phyloP scores from a whole-genome alignment of 495 filamentous ascomycete genomes.

The Evansstolkia leycettana region DNA sequence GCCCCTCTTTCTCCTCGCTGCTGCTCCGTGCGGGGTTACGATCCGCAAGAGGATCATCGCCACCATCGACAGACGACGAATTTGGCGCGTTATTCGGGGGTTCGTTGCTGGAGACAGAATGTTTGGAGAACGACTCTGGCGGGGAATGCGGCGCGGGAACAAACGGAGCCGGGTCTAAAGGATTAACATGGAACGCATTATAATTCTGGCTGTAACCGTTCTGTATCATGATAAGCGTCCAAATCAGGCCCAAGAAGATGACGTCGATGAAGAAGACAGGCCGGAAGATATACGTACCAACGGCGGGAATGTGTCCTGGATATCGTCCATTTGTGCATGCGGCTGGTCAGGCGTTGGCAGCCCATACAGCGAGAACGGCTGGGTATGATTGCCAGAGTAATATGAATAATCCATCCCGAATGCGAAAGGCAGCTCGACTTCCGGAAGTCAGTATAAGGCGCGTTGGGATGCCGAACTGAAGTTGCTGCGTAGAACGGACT shows the following conservation, averaged over 20 bases:
- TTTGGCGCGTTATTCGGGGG: conserved; percentile 3
- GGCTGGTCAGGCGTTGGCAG: conserved; percentile 26
- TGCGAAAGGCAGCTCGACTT: conserved; percentile 1
- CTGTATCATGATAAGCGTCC: conserved; percentile 1
- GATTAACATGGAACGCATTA: conserved; percentile 25
- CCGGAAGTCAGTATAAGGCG: too few species aligned
- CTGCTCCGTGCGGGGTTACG: conserved; percentile 23
- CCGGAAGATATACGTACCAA: too few species aligned
- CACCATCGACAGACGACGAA: conserved; percentile 18
- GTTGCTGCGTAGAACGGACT: too few species aligned
- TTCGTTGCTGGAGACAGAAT: conserved; percentile 24
- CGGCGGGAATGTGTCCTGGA: conserved; percentile 13
- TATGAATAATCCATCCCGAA: conserved; percentile 30
- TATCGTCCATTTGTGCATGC: conserved; percentile 11
- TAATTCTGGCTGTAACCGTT: conserved; percentile 20
- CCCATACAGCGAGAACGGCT: conserved; percentile 26
- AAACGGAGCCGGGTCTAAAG: conserved; percentile 17
- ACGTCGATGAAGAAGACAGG: not conserved
- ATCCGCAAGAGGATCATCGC: conserved; percentile 17
- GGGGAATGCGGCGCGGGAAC: conserved; percentile 33
- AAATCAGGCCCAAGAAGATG: not conserved
- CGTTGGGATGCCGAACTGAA: too few species aligned
- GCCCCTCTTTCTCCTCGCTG: conserved; percentile 56
- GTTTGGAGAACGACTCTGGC: conserved; percentile 29
- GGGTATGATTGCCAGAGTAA: conserved; percentile 18